Percentiles rank a stretch among this genome's conserved stretches.
These are phyloP conservation scores for Ustilago sp. DNA, from an alignment of 1,284 basidiomycete species.

Conservation along the genomic window DNA sequence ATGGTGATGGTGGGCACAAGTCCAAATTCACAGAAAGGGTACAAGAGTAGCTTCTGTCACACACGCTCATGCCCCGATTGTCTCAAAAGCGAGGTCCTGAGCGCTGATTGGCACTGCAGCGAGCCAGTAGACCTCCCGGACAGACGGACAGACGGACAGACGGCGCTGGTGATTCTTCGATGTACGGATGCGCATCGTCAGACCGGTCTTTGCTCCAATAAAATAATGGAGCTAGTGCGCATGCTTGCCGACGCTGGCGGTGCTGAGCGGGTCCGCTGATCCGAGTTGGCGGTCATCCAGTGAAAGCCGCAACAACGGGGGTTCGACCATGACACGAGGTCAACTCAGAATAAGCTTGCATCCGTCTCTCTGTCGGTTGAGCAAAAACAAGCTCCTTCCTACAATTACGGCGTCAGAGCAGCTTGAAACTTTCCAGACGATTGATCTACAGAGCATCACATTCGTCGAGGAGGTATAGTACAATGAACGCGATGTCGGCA, in stretches of 20 bases:
- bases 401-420: background rate
- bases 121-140: background rate
- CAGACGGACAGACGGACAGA: background rate
- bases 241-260: background rate
- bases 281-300: background rate
- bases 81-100: conserved; percentile 3
- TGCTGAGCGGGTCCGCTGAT: background rate
- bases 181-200: background rate
- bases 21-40: background rate
- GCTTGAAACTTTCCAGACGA: background rate
- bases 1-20: conserved; percentile 16
- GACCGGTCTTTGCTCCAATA: background rate
- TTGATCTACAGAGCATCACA: background rate
- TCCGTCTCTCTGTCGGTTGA: background rate
- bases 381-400: background rate
- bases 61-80: conserved; percentile 3
- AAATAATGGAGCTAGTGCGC: background rate
- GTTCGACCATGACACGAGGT: background rate
- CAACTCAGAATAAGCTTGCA: background rate
- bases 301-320: background rate
- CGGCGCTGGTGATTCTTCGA: background rate
- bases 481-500: background rate
- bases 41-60: background rate
- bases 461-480: background rate
- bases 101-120: conserved; percentile 8